Base-by-base conservation (phyloP, 2,329 filamentous ascomycete species). In the Calonectria ilicicola region DNA sequence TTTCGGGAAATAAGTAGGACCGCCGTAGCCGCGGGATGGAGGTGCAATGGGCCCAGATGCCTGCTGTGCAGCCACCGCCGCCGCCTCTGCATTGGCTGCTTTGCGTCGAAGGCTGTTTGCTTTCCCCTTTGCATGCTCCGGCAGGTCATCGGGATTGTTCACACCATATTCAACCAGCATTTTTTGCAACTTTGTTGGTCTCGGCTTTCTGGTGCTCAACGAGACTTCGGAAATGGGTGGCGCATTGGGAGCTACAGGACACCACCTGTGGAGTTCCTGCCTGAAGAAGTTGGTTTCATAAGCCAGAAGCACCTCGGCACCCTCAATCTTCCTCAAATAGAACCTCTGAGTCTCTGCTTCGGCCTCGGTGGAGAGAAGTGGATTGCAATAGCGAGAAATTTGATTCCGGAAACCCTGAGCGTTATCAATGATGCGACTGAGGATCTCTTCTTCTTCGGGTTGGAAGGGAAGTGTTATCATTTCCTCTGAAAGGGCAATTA, bases 211-310 rank as follows among this genome's bases (percentile, higher is more conserved):
- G 5, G 97, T 99, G 63, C 96, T 98, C 74, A 96, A 90, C 0
- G 96, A 98, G 19, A 93, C 91, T 73, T 98, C 94, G 12, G 98
- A 89, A 44, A 97, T 92, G 26, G 96, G 96, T 4, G 97, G 97
- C 15, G 97, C 88, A 17, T 95, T 90, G 0, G 95, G 94, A 2
- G 97, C 96, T 29, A 98, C 95, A 3, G 96, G 96, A 46, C 93
- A 95, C 94, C 95, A 98, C 81, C 95, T 97, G 84, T 99, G 97
- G 69, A 99, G 88, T 81, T 98, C 95, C 82, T 98, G 95, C 27
- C 96, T 93, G 86, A 99, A 96, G 83, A 97, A 98, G 81, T 99
- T 99, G n/a, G 96, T 98, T 85, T 99, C 97, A 70, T 93, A 93
- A 0, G 96, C 91, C 2, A 99, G 88, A 3, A 99, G 89, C 65